These are phyloP conservation scores for Pelargonium nanum DNA, from an alignment of 345 rosid genomes.

Conservation along the genomic window DNA sequence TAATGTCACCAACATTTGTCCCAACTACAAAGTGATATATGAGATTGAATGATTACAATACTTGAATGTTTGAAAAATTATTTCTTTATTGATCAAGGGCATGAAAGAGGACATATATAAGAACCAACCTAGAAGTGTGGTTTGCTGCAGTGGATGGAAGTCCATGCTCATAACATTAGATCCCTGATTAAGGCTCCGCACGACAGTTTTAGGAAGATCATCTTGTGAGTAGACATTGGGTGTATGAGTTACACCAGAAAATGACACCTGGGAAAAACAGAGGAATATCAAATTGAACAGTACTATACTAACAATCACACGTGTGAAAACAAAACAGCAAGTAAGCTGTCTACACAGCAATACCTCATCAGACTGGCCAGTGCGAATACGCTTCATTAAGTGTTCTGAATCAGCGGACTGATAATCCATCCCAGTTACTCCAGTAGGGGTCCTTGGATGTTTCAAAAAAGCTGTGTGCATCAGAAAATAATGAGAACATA, in stretches of 20 bases:
- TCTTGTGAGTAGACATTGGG: conserved; percentile 43
- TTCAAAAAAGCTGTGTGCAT: conserved; percentile 44
- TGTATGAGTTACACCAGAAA: conserved; percentile 36
- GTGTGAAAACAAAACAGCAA: neutral
- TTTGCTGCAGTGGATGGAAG: conserved; percentile 43
- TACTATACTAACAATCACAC: neutral
- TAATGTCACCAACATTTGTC: conserved; percentile 36
- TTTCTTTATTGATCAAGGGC: neutral
- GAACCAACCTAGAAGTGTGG: conserved; percentile 28
- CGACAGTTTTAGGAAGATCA: conserved; percentile 30
- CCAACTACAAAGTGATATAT: conserved; percentile 25
- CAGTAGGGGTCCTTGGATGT: conserved; percentile 52
- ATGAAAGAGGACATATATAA: neutral
- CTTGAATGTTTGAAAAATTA: neutral
- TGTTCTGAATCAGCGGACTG: conserved; percentile 70
- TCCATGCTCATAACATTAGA: conserved; percentile 48
- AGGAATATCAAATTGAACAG: neutral
- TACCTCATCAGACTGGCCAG: conserved; percentile 66
- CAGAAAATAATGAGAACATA: conserved; percentile 3
- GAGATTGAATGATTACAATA: neutral
- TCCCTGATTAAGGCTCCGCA: conserved; percentile 29
- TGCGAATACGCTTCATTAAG: conserved; percentile 55
- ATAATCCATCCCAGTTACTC: conserved; percentile 50
- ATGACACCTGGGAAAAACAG: conserved; percentile 26
- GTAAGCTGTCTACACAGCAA: neutral